Evolutionary conservation across 306 rosid species (phyloP).

Genomic region (Neltuma alba): DNA sequence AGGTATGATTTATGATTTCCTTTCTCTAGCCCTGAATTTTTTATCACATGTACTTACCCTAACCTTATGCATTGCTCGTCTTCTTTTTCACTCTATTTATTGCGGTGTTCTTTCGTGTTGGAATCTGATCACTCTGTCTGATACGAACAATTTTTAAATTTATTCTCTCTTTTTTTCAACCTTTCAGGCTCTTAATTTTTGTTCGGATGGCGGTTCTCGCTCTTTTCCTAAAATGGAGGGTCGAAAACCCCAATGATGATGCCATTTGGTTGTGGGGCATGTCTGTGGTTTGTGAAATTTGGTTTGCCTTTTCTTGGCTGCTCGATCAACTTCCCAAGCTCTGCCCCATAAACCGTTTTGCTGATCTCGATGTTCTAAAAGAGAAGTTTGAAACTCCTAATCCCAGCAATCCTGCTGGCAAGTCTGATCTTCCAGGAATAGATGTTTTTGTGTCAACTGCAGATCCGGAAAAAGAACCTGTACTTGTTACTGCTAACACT

Average conservation of each 20-base stretch:
- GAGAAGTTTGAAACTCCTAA: conserved; percentile 78
- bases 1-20: conserved; percentile 49
- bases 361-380: conserved; percentile 57
- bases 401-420: conserved; percentile 60
- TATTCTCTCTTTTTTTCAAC: background rate
- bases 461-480: conserved; percentile 84
- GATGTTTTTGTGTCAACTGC: conserved; percentile 83
- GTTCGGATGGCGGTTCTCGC: conserved; percentile 59
- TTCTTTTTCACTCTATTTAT: background rate
- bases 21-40: background rate
- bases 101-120: conserved; percentile 7
- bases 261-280: conserved; percentile 84
- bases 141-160: background rate
- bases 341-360: conserved; percentile 66
- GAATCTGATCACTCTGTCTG: conserved; percentile 18
- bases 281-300: conserved; percentile 82
- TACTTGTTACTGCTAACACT: conserved; percentile 83
- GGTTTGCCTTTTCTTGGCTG: conserved; percentile 88
- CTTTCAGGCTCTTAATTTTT: conserved; percentile 64
- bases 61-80: conserved; percentile 3
- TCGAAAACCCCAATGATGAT: conserved; percentile 64
- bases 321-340: conserved; percentile 91
- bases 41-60: background rate
- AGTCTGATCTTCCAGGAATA: conserved; percentile 83
- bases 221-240: conserved; percentile 66